These are phyloP conservation scores for Phaseolus coccineus DNA, from an alignment of 331 rosid genomes.

Conservation along the genomic window DNA sequence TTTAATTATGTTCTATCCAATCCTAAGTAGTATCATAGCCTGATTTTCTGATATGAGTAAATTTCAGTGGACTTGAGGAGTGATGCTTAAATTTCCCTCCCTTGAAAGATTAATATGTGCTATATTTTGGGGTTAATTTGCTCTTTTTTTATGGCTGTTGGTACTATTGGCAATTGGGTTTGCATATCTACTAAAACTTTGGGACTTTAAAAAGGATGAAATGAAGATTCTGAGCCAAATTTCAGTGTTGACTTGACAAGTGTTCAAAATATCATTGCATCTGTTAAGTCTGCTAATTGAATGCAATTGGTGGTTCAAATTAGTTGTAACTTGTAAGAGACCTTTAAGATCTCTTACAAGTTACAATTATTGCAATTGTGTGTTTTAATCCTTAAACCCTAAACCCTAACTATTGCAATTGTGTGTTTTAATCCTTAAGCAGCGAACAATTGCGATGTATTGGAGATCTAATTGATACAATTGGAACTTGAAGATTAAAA, in stretches of 20 bases:
- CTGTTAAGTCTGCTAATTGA: conserved; percentile 4
- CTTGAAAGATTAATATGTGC: not conserved
- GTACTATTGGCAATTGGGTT: conserved; percentile 3
- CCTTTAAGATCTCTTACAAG: not conserved
- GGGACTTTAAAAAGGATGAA: not conserved
- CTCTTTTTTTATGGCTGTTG: not conserved
- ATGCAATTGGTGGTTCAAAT: not conserved
- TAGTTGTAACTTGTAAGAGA: not conserved
- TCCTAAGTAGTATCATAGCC: conserved; percentile 32
- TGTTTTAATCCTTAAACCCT: no score
- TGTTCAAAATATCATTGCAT: not conserved
- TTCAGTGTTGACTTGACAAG: not conserved
- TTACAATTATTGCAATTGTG: no score
- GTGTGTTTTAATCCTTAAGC: no score
- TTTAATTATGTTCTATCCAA: conserved; percentile 31
- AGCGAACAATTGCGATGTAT: no score
- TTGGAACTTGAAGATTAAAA: no score
- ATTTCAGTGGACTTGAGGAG: not conserved
- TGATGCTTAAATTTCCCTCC: not conserved
- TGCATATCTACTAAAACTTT: not conserved
- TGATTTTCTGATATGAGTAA: not conserved
- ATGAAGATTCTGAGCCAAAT: not conserved
- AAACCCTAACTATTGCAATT: no score
- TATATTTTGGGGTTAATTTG: not conserved
- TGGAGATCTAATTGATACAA: no score